Percentiles rank a stretch among this genome's conserved stretches.
Conservation (phyloP, 129 eudicot species). For the Escallonia herrerae region DNA sequence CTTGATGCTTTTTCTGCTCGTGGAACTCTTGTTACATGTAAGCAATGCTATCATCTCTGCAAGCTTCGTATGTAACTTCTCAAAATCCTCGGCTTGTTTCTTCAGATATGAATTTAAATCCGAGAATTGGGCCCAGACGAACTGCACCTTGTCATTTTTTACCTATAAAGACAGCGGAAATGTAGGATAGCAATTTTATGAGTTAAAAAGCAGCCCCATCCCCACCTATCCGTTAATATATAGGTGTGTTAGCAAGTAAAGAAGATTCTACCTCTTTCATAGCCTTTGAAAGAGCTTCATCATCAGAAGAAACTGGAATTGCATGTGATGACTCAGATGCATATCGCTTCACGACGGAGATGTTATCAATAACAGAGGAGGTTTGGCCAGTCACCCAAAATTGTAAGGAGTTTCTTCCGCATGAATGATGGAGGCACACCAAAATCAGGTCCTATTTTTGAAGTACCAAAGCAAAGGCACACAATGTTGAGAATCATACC, state of each 20-base stretch:
- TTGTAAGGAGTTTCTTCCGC: conserved; percentile 64
- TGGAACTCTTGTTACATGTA: conserved; percentile 53
- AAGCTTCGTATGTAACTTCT: conserved; percentile 47
- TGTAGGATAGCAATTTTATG: background rate
- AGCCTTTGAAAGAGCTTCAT: conserved; percentile 77
- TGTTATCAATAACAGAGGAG: conserved; percentile 70
- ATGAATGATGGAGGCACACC: conserved; percentile 68
- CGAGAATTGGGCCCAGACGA: conserved; percentile 84
- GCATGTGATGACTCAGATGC: conserved; percentile 87
- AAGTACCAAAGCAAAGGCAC: conserved; percentile 16
- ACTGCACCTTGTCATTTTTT: conserved; percentile 69
- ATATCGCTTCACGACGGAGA: conserved; percentile 76
- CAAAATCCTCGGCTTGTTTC: conserved; percentile 76
- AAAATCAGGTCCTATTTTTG: conserved; percentile 74
- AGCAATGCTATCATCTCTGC: conserved; percentile 85
- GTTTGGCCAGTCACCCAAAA: conserved; percentile 74
- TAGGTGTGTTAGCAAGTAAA: too few relatives aligned
- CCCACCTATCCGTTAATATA: background rate
- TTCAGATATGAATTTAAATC: conserved; percentile 54
- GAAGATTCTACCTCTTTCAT: conserved; percentile 58
- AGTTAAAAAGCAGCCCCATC: background rate
- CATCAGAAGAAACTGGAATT: conserved; percentile 79
- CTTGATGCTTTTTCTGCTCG: conserved; percentile 39
- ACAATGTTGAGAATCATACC: conserved; percentile 1
- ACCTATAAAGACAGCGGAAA: conserved; percentile 35